Evolutionary conservation across 2,329 filamentous ascomycete species (phyloP).

Genomic region (Fusarium siculi): DNA sequence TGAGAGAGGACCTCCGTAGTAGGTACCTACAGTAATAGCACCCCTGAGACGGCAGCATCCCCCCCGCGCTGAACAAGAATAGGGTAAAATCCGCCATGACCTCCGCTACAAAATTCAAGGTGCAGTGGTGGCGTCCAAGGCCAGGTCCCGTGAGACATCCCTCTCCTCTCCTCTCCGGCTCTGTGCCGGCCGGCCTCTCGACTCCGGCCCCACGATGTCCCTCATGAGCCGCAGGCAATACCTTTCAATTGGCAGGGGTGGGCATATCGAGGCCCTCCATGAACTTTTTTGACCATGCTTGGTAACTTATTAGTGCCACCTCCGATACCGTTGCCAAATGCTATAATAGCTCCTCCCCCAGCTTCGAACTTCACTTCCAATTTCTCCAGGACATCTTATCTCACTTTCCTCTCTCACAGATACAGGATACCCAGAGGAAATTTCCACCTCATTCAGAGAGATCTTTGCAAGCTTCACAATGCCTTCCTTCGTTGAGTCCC

Average conservation of each 20-base stretch:
- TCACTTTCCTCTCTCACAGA: constrained; percentile 23
- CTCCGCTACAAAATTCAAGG: not conserved
- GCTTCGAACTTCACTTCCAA: constrained; percentile 22
- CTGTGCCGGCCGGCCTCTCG: constrained; percentile 41
- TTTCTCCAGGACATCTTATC: constrained; percentile 33
- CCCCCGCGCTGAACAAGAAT: not conserved
- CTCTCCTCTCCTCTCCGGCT: constrained; percentile 30
- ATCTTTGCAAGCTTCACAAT: constrained; percentile 40
- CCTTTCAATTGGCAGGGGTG: constrained; percentile 14
- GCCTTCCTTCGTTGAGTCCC: constrained; percentile 48
- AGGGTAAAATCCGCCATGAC: not conserved
- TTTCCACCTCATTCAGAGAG: not conserved
- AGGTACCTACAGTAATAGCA: not conserved
- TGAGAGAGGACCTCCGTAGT: not conserved
- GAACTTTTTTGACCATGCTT: constrained; percentile 22
- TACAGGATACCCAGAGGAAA: constrained; percentile 29
- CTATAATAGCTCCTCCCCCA: constrained; percentile 44
- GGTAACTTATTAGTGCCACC: constrained; percentile 19
- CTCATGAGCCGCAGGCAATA: constrained; percentile 36
- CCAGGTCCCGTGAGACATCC: constrained; percentile 39
- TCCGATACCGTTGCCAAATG: constrained; percentile 34
- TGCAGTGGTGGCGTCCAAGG: constrained; percentile 29
- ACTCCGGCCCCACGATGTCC: constrained; percentile 43
- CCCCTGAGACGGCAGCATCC: not conserved
- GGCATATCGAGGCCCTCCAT: constrained; percentile 32